These are phyloP conservation scores for Moniliophthora roreri DNA, from an alignment of 1,284 basidiomycete genomes.

Conservation along the genomic window DNA sequence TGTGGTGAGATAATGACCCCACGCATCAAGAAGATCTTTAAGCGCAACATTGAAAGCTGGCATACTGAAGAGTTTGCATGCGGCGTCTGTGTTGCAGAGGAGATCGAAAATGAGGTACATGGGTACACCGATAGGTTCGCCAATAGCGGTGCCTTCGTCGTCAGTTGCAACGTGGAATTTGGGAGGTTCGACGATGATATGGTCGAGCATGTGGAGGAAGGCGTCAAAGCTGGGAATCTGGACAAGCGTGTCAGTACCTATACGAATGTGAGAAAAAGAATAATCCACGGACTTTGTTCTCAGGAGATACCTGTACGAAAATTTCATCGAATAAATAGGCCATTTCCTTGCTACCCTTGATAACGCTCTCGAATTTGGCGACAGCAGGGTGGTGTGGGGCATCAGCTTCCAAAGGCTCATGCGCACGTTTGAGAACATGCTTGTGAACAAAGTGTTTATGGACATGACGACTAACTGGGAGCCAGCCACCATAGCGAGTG, in stretches of 20 bases:
- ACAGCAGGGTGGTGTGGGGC: conserved; percentile 6
- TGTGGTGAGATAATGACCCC: conserved; percentile 12
- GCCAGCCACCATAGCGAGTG: conserved; percentile 8
- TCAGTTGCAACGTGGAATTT: conserved; percentile 14
- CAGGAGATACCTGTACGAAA: conserved; percentile 14
- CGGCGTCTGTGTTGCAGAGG: conserved; percentile 24
- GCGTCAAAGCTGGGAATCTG: conserved; percentile 14
- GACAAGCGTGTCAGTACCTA: not conserved
- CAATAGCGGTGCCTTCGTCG: conserved; percentile 15
- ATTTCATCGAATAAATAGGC: conserved; percentile 12
- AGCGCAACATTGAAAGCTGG: conserved; percentile 8
- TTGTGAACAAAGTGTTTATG: conserved; percentile 6
- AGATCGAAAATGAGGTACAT: conserved; percentile 22
- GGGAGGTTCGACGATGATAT: conserved; percentile 14
- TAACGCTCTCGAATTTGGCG: conserved; percentile 11
- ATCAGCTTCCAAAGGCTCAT: not conserved
- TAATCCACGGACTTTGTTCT: conserved; percentile 13
- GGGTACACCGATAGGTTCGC: conserved; percentile 22
- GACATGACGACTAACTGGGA: not conserved
- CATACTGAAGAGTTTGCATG: conserved; percentile 20
- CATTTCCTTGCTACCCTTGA: conserved; percentile 11
- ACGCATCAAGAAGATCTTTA: conserved; percentile 9
- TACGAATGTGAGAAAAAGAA: not conserved
- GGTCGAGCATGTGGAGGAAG: conserved; percentile 15
- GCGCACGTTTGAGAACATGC: not conserved